Evolutionary conservation across 108 stramenopile genomes (phyloP).

Genomic region (Bacterosira constricta): DNA sequence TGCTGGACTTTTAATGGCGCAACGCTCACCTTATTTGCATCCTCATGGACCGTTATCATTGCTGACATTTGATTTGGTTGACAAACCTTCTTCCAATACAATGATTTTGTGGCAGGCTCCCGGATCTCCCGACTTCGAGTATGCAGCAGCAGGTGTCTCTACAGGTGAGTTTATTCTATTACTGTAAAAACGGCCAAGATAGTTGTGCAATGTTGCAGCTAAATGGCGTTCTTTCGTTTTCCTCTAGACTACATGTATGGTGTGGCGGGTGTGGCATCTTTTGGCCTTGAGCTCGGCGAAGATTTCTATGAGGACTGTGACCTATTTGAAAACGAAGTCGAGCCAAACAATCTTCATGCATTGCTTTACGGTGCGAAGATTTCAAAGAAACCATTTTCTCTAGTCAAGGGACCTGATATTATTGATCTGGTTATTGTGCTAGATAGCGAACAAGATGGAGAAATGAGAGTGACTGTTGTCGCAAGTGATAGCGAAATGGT

Average conservation of each 20-base stretch:
- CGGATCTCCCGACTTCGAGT: constrained; percentile 23
- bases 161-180: too few species aligned
- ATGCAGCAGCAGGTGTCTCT: constrained; percentile 32
- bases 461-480: constrained; percentile 11
- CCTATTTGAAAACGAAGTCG: constrained; percentile 38
- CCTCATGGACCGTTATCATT: too few species aligned
- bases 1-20: too few species aligned
- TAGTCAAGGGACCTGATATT: constrained; percentile 55
- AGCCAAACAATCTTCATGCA: constrained; percentile 31
- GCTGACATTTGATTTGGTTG: too few species aligned
- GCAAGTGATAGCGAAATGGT: constrained; percentile 41
- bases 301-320: constrained; percentile 54
- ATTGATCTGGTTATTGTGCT: constrained; percentile 5
- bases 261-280: constrained; percentile 45
- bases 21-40: too few species aligned
- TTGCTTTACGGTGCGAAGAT: constrained; percentile 49
- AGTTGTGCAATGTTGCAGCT: background rate
- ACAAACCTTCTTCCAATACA: too few species aligned
- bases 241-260: constrained; percentile 56
- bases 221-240: background rate
- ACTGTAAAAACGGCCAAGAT: background rate
- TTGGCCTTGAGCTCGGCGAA: constrained; percentile 58
- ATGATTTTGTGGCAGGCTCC: background rate
- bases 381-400: constrained; percentile 41
- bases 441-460: constrained; percentile 10